Evolutionary conservation across 2,329 filamentous ascomycete species (phyloP), one percentile per base, ranked within the genome.

Genomic region (Amesomyces nigricolor): DNA sequence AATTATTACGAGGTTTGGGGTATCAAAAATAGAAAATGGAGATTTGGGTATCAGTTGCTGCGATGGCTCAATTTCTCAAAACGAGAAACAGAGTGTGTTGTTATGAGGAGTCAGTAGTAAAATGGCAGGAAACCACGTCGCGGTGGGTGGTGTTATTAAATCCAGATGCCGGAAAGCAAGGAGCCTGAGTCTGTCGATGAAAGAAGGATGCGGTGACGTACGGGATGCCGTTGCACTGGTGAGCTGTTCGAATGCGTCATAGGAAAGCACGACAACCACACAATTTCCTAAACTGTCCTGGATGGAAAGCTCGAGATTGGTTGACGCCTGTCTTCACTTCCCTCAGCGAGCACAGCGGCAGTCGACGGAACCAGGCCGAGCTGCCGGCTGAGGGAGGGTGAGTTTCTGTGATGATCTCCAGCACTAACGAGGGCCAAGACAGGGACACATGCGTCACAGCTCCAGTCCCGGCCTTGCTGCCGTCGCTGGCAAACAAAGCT

Each of bases 191-290:
- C 10, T 17, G 5, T 19, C 11, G 9, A 13, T 35, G 26, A 40
- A 50, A 42, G 30, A 17, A n/a, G 45, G 35, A 32, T 17, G 38
- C 17, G 35, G 56, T 62, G 54, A 60, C 59, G 59, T 56, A 48
- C 19, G 30, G 29, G 35, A 29, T 38, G 43, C 35, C 37, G 32
- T 35, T 9, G 35, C 48, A 46, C 45, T 19, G 30, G 38, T 42
- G 38, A 45, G 13, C 30, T 26, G 26, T 32, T 59, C 51, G 42
- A 57, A 37, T 62, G 57, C 61, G 61, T 62, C 61, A 62, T 62
- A 62, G 57, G 55, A 43, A 56, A 37, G 47, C 19, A 32, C 42
- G 44, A 53, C 40, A 26, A 19, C 49, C 48, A 53, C 9, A 17
- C 39, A 30, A 47, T 38, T 57, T 54, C 51, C 56, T 49, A 44